Evolutionary conservation across 495 filamentous ascomycete species (phyloP).

Genomic region (Tuber borchii): DNA sequence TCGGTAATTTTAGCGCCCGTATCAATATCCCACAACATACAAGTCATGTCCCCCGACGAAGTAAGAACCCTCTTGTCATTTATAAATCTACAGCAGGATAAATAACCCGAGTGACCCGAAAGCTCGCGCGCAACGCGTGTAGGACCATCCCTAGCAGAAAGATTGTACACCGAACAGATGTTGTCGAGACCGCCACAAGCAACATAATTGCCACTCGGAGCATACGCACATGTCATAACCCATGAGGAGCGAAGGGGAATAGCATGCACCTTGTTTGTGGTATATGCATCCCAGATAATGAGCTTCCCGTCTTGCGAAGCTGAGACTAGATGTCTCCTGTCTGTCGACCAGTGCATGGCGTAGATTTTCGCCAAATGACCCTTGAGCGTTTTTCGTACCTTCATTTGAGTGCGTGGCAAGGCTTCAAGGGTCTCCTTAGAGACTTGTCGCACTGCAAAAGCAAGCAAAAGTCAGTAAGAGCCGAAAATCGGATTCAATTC

Average conservation of each 20-base stretch:
- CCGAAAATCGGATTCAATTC: constrained; percentile 14
- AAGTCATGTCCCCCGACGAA: constrained; percentile 98
- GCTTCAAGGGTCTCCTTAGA: constrained; percentile 80
- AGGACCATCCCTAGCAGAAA: constrained; percentile 89
- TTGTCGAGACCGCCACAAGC: constrained; percentile 98
- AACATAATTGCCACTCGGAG: constrained; percentile 95
- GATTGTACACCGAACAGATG: constrained; percentile 99
- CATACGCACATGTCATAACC: constrained; percentile 99
- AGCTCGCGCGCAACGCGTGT: constrained; percentile 94
- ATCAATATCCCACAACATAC: constrained; percentile 99
- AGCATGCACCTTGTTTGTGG: constrained; percentile 98
- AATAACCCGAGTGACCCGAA: constrained; percentile 93
- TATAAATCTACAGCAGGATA: constrained; percentile 98
- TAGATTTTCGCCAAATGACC: constrained; percentile 99
- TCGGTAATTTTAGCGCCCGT: constrained; percentile 95
- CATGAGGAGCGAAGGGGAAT: constrained; percentile 97
- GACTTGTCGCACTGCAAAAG: constrained; percentile 72
- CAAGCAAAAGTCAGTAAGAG: constrained; percentile 23
- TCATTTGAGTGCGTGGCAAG: constrained; percentile 90
- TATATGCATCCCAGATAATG: constrained; percentile 99
- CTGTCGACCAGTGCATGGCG: constrained; percentile 99
- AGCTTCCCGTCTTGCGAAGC: constrained; percentile 98
- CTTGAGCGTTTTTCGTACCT: constrained; percentile 87
- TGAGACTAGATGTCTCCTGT: constrained; percentile 93
- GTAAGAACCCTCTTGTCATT: constrained; percentile 97